Evolutionary conservation across 371 early-diverging fungal species (phyloP), one percentile per base, ranked within the genome.

Genomic region (Rhizopus sp.): DNA sequence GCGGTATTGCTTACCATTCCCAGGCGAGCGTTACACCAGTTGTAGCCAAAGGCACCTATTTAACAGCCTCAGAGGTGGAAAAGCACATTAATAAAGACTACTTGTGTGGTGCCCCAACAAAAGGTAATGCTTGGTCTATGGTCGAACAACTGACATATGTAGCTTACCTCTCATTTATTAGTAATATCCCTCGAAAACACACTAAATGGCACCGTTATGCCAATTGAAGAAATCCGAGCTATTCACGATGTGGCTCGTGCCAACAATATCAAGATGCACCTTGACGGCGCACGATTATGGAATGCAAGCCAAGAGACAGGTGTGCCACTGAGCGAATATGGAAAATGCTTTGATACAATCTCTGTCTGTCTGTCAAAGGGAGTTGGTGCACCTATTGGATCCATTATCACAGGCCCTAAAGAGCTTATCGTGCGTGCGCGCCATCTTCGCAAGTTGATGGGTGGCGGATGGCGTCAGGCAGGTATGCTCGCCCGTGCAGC

Each of bases 241-340:
- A 93, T 96, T 53, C 72, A 79, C 3, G 69, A 60, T 10, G 57
- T 90, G 15, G 88, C 87, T 0, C 65, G 70, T 6, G 66, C 75
- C 7, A 55, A 82, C 13, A 77, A 66, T 3, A 59, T 93, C 16
- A 73, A 69, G 41, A 72, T 93, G 44, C 97, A 96, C 55, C 40
- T 95, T 40, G 97, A 96, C 61, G 96, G 97, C 3, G 92, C 96
- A 12, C 73, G 97, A 54, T 72, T 96, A 33, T 96, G 97, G 97
- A 92, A 96, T 61, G 97, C 96, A 2, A 73, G 77, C 15, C 78
- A 82, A 17, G 88, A 73, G 4, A 88, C 87, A 0, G 90, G 90
- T 0, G 75, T 85, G 8, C 59, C 86, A 9, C 54, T 96, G 39
- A 71, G 63, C 23, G 85, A 88, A 42, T 93, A 89, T 59, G 88